These are phyloP conservation scores for Sideroxylon spinosum DNA, from an alignment of 179 eudicot species.

Conservation along the genomic window DNA sequence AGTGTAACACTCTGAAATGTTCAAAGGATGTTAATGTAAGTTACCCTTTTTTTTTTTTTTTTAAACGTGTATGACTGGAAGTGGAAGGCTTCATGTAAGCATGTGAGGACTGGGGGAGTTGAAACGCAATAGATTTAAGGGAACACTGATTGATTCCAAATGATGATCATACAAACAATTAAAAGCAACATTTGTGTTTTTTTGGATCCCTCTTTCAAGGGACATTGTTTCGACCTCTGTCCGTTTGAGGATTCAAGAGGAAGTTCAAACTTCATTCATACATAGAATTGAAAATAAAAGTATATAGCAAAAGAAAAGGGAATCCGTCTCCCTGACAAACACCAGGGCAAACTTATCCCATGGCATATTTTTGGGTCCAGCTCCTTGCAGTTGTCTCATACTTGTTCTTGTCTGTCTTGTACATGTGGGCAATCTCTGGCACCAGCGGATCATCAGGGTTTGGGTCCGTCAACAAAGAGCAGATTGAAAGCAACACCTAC, in stretches of 20 bases:
- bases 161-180: background rate
- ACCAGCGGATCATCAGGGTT: conserved; percentile 51
- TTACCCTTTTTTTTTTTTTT: no score
- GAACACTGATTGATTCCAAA: background rate
- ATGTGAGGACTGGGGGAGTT: background rate
- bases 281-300: conserved; percentile 26
- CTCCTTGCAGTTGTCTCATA: conserved; percentile 48
- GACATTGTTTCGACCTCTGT: conserved; percentile 15
- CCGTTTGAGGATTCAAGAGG: conserved; percentile 37
- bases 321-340: background rate
- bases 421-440: conserved; percentile 52
- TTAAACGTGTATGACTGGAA: background rate
- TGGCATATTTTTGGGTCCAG: conserved; percentile 56
- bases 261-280: conserved; percentile 32
- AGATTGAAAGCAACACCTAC: conserved; percentile 46
- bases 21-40: no score
- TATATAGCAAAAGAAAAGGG: background rate
- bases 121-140: background rate
- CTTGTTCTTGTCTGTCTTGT: conserved; percentile 46
- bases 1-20: no score
- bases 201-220: background rate
- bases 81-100: background rate
- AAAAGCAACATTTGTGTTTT: conserved; percentile 1
- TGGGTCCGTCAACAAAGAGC: conserved; percentile 46
- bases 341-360: conserved; percentile 32